Evolutionary conservation across 2,329 filamentous ascomycete genomes (phyloP), one percentile per base, ranked within the genome.

Genomic region (Diplodia sapinea): DNA sequence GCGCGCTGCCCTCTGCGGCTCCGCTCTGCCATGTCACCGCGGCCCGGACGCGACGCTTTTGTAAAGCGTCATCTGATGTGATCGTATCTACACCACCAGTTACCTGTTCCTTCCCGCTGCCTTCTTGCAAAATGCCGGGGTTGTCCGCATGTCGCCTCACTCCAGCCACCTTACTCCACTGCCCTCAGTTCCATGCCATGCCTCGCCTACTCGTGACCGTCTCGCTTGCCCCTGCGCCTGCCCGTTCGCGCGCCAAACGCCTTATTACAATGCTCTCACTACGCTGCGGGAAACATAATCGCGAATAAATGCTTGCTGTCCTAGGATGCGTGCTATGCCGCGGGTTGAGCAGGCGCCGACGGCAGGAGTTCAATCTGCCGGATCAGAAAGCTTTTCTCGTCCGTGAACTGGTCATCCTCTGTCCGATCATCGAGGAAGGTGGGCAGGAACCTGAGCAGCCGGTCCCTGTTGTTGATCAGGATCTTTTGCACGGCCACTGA

Each of bases 401-500:
- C 95, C 72, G 94, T 95, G 78, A 99, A 99, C 79, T 99, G 95
- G 79, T 98, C 95, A 76, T 99, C 95, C 72, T 99, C 95, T 38
- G 92, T 97, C 66, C 95, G 87, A 75, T 98, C 95, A 75, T 97
- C 94, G 40, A 99, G 85, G 76, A 99, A 99, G 70, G 91, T 91
- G 8, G 93, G 92, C 64, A 99, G 81, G 79, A 99, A 99, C 70
- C 88, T 89, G 62, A 99, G 83, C 20, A 99, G 85, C 74, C 94
- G 92, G 71, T 97, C 94, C 68, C 94, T 89, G 78, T 99, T 99
- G 87, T 97, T 97, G 72, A 98, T 89, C 71, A 99, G 83, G 75
- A 99, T 97, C 77, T 94, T 92, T 78, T 97, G 93, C 59, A 99
- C 95, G 40, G 94, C 92, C 69, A 94, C 85, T n/a, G 93, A 96